Evolutionary conservation across 805 yeast genomes (phyloP), one percentile per base, ranked within the genome.

Genomic region (Scheffersomyces coipomensis): DNA sequence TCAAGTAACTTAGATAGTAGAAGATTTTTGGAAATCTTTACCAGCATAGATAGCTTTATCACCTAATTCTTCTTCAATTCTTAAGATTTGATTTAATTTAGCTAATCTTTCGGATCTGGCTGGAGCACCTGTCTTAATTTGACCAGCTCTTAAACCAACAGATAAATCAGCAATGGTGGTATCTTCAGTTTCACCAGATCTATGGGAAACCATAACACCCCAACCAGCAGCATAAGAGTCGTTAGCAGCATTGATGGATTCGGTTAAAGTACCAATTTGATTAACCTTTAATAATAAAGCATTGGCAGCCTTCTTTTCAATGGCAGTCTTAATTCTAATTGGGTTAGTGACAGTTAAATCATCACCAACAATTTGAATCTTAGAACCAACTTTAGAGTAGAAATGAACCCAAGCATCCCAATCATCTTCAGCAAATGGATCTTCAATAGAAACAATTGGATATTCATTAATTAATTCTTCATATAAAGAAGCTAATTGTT

Each of bases 131-230:
- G 97, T 88, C 90, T 91, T 91, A 76, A 91, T 87, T 81, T 91
- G 98, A 71, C 97, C 99, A 55, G 95, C 62, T 84, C 97, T 88
- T 72, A 91, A 81, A 80, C 98, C 98, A 61, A 93, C 99, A 62
- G 88, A 78, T 68, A 91, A 81, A 75, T 91, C 98, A 65, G 99
- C 98, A 72, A 91, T 91, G 79, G 88, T 84, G 63, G 95, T 85
- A 76, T 93, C 99, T 79, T 93, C 99, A 56, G 97, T 90, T 82
- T 91, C 99, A 78, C 99, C 99, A 60, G 97, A 90, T 84, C 99
- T 89, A 88, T 91, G 99, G 64, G 97, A 90, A 62, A 93, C 98
- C 97, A 91, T 90, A 67, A 90, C 97, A 81, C 97, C 97, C 99
- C 99, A 91, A 66, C 88, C 88, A 52, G 97, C 97, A 52, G 81